Percentiles rank a stretch among this genome's conserved stretches.
Evolutionary conservation across 192 early-diverging fungal genomes (phyloP).

Genomic region (Funneliformis mosseae): DNA sequence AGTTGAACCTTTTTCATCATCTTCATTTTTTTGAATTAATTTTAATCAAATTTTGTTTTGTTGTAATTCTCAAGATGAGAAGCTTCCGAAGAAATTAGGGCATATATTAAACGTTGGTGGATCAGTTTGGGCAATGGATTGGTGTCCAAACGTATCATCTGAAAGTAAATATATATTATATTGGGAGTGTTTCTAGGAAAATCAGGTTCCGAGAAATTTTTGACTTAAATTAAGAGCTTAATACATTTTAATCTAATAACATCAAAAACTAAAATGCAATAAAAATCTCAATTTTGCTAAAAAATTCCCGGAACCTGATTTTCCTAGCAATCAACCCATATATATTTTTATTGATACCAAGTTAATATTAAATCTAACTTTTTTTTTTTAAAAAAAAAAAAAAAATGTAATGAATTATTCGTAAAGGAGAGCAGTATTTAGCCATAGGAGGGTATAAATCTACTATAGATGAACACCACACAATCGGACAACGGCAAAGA

Average conservation of each 20-base stretch:
- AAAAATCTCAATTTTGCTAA: no score
- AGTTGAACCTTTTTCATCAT: neutral
- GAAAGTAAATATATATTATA: neutral
- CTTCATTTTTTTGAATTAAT: neutral
- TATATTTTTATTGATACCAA: slow-evolving; percentile 1
- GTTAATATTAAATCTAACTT: no score
- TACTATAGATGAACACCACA: slow-evolving; percentile 32
- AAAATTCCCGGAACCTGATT: no score
- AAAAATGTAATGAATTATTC: neutral
- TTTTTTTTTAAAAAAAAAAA: no score
- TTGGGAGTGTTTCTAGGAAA: no score
- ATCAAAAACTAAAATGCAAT: no score
- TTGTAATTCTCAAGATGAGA: neutral
- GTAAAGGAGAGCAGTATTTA: slow-evolving; percentile 38
- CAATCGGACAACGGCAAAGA: slow-evolving; percentile 28
- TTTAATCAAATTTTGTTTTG: neutral
- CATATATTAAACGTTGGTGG: slow-evolving; percentile 42
- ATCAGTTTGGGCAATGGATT: slow-evolving; percentile 45
- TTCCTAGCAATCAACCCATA: no score
- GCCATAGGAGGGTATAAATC: slow-evolving; percentile 43
- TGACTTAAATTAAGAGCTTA: no score
- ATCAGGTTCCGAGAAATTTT: no score
- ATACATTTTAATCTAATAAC: no score
- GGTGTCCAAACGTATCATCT: slow-evolving; percentile 34
- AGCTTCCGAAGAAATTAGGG: slow-evolving; percentile 17